Base-by-base conservation (phyloP, 768 basidiomycete genomes). In the Dioszegia crocea region DNA sequence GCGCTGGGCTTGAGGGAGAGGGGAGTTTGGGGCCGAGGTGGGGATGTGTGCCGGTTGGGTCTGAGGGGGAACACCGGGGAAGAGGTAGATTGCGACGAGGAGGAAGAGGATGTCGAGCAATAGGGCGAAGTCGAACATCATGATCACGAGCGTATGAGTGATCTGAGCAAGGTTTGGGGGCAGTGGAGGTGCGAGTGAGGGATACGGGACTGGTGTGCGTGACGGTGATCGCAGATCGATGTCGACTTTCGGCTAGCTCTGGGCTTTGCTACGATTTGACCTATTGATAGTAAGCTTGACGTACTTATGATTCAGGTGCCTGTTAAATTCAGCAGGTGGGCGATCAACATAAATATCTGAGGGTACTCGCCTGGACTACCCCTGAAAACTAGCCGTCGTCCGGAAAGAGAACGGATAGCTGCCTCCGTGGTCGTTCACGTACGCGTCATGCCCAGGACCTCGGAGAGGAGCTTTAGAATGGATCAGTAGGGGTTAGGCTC, bases 71-170 rank as follows among this genome's bases (percentile, higher is more conserved):
- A 38, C 16, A 31, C 54, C 44, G 19, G 53, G 54, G 47, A 48
- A 61, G 40, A 61, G 23, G 55, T 48, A 61, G 39, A 61, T 48
- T 1, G 54, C 54, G 5, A 46, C 23, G 54, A 61, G 38, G 39
- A 61, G 60, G 48, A 61, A 61, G 24, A 51, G 17, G 23, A 61
- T 27, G 31, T 61, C 60, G 47, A 61, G 43, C 1, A 56, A 6
- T 24, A 38, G 23, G 11, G 31, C n/a, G 30, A 61, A 45, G 46
- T 61, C 60, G 45, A 61, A 27, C 45, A 29, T 61, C 46, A 49
- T 56, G 36, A 21, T 27, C 9, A n/a, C 21, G 31, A 3, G 4
- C 3, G 17, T 38, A 17, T 21, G n/a, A n/a, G n/a, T n/a, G n/a
- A n/a, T n/a, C n/a, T n/a, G n/a, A n/a, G n/a, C n/a, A n/a, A n/a